Conservation (phyloP, 108 stramenopile species). For the Nitzschia sp. region DNA sequence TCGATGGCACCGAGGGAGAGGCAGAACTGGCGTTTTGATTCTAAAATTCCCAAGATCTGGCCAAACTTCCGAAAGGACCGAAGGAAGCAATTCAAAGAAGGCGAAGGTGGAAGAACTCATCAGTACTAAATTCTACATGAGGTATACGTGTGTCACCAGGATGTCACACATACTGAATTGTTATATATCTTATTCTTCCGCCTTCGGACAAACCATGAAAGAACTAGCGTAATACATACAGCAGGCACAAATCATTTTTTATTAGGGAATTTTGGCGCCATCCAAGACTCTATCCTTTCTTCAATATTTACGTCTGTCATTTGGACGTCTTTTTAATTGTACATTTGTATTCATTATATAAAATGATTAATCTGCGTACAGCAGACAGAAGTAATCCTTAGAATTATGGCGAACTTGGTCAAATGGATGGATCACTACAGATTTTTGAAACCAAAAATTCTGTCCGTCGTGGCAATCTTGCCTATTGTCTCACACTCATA, state of each 20-base stretch:
- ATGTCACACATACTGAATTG: not conserved
- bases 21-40: not conserved
- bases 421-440: too few species aligned
- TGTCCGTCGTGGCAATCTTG: too few species aligned
- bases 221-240: not conserved
- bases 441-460: too few species aligned
- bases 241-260: not conserved
- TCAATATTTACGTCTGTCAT: not conserved
- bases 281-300: not conserved
- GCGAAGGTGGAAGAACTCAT: not conserved
- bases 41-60: not conserved
- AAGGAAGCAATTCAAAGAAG: not conserved
- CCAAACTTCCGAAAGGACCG: not conserved
- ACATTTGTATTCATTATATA: too few species aligned
- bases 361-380: too few species aligned
- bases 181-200: not conserved
- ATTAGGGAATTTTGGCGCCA: not conserved
- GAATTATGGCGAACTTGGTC: too few species aligned
- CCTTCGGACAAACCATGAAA: not conserved
- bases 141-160: not conserved
- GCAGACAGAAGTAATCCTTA: too few species aligned
- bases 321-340: too few species aligned
- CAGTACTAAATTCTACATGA: not conserved
- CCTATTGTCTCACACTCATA: too few species aligned
- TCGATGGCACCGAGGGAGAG: not conserved